Evolutionary conservation across 257 asterid genomes (phyloP), one percentile per base, ranked within the genome.

Genomic region (Penstemon barbatus): DNA sequence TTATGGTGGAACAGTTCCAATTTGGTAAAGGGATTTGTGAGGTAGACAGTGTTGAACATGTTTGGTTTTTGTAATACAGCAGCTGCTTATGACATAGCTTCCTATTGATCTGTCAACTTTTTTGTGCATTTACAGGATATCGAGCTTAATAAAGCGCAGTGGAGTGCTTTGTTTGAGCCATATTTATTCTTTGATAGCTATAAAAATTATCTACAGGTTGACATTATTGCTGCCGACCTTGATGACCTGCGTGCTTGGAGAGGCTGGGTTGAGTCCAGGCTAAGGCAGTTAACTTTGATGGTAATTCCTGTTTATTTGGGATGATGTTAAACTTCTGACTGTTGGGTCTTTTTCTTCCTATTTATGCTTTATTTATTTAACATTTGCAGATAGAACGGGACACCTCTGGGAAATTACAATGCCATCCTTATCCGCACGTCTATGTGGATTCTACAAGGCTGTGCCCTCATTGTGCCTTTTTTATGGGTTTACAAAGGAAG

Each of bases 251-350:
- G 97, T 66, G 80, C 91, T 61, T 94, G 99, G 99, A 87, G 82
- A 76, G 99, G 99, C 70, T 87, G 99, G 99, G 96, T 94, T 53
- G 97, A 89, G 76, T 94, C 99, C 63, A 95, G 99, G 43, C 75
- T 94, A 67, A 87, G 99, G 71, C 97, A 89, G 79, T 80, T 94
- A 38, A 94, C 96, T 51, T 70, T 87, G 68, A 94, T 85, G 98
- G 99, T 94, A 93, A 76, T 69, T 54, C 76, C 80, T 78, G 25
- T 71, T 62, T 62, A 73, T 78, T 71, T 69, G 51, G 52, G 43
- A 41, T 62, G 41, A 52, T 44, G 38, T 25, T 25, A 25, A 25
- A 25, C 33, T 25, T 25, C 33, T 25, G 33, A 25, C 33, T 25
- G 33, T 25, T 25, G 33, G 51, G 41, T 56, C 65, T 13, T 65